Evolutionary conservation across 2,329 filamentous ascomycete genomes (phyloP).

Genomic region (Microdochium nivale): DNA sequence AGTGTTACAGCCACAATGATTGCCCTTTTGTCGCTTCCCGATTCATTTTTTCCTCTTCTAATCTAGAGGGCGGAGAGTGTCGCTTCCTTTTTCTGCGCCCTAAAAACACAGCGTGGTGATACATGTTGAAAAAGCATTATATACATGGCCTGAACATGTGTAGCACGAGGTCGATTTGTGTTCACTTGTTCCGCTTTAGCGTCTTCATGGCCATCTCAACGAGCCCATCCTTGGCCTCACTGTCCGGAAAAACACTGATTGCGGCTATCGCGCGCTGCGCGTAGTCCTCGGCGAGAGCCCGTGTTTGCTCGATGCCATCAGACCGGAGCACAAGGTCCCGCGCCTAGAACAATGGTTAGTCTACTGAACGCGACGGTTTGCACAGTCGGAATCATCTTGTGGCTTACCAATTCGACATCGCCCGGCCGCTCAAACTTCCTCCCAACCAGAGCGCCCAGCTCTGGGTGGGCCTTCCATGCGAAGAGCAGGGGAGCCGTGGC

Average conservation of each 20-base stretch:
- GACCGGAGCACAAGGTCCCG: conserved; percentile 75
- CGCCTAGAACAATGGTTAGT: conserved; percentile 47
- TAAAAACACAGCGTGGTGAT: background rate
- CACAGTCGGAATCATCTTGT: conserved; percentile 1
- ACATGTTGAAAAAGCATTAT: conserved; percentile 6
- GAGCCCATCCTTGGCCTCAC: conserved; percentile 85
- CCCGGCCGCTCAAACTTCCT: conserved; percentile 80
- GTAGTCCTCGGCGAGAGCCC: conserved; percentile 84
- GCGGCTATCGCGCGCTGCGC: conserved; percentile 78
- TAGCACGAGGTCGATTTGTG: background rate
- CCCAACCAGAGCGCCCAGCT: conserved; percentile 80
- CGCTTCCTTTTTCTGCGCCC: background rate
- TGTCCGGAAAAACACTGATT: conserved; percentile 81
- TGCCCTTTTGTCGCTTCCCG: background rate
- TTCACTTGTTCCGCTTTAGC: conserved; percentile 75
- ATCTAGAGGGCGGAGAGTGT: background rate
- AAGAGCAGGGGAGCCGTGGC: conserved; percentile 92
- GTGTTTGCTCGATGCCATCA: conserved; percentile 85
- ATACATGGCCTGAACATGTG: conserved; percentile 2
- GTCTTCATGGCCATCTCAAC: conserved; percentile 93
- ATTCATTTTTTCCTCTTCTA: background rate
- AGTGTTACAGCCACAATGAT: background rate
- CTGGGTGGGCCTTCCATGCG: conserved; percentile 83
- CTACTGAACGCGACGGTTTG: background rate
- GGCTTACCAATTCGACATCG: conserved; percentile 72